Percentiles rank a stretch among this genome's conserved stretches.
phyloP scores from a whole-genome alignment of 306 rosid species.

The Oxytropis ochrocephala region DNA sequence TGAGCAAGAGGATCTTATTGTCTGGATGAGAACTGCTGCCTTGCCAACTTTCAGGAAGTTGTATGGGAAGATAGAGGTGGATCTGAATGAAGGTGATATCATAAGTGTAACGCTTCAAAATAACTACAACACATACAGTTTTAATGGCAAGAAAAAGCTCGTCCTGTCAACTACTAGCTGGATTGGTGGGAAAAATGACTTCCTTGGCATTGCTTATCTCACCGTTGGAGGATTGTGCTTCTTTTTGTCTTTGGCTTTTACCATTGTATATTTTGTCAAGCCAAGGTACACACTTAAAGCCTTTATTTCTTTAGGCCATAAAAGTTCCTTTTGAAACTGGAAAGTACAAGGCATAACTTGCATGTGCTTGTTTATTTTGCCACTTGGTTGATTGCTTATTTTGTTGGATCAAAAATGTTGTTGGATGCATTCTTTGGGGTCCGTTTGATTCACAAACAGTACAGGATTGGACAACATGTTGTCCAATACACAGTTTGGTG shows the following conservation, averaged over 20 bases:
- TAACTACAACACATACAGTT: conserved; percentile 66
- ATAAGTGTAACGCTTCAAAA: conserved; percentile 44
- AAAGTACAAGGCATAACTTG: not conserved
- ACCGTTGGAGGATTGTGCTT: conserved; percentile 87
- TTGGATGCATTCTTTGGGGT: too few relatives aligned
- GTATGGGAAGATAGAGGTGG: conserved; percentile 67
- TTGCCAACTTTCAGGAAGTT: conserved; percentile 76
- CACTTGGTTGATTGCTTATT: not conserved
- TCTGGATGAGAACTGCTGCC: conserved; percentile 91
- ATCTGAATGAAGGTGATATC: conserved; percentile 40
- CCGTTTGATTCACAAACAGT: too few relatives aligned
- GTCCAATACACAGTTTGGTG: too few relatives aligned
- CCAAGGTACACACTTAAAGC: conserved; percentile 61
- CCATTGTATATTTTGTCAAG: conserved; percentile 64
- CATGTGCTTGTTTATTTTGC: not conserved
- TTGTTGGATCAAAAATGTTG: not conserved
- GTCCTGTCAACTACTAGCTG: conserved; percentile 74
- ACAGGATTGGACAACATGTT: too few relatives aligned
- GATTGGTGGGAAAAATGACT: conserved; percentile 82
- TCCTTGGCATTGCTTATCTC: conserved; percentile 82
- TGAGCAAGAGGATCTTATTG: conserved; percentile 75
- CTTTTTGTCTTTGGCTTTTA: conserved; percentile 69
- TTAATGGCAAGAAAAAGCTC: conserved; percentile 69
- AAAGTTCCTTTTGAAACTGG: not conserved
- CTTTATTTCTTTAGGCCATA: not conserved